phyloP scores from a whole-genome alignment of 768 basidiomycete species.

The Cubamyces sp. region DNA sequence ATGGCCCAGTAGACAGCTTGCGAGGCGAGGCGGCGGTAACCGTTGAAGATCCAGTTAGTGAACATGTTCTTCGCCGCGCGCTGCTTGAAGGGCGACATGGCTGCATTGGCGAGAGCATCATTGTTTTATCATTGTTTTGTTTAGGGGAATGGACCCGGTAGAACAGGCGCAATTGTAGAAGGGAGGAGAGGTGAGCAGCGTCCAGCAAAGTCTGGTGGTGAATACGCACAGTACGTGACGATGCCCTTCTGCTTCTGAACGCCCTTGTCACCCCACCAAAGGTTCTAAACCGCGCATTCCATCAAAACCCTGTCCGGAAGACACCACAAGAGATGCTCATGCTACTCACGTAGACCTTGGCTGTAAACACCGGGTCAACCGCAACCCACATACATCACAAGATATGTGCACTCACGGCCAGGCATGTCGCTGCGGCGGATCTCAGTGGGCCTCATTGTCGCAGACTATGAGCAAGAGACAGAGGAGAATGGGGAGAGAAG shows the following conservation, averaged over 20 bases:
- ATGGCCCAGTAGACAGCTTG: slow-evolving; percentile 80
- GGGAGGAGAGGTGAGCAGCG: too few species aligned
- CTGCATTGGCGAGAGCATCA: slow-evolving; percentile 42
- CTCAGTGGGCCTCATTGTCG: slow-evolving; percentile 66
- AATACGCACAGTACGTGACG: slow-evolving; percentile 74
- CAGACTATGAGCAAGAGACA: slow-evolving; percentile 19
- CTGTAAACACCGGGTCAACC: slow-evolving; percentile 42
- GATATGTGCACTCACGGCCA: slow-evolving; percentile 58
- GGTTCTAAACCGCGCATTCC: slow-evolving; percentile 52
- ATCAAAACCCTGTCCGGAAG: neutral
- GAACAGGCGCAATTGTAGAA: too few species aligned
- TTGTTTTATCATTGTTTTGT: too few species aligned
- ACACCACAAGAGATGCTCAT: neutral
- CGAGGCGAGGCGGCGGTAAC: slow-evolving; percentile 72
- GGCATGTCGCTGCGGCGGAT: slow-evolving; percentile 77
- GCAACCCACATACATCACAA: neutral
- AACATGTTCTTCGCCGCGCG: slow-evolving; percentile 73
- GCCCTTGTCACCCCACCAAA: slow-evolving; percentile 89
- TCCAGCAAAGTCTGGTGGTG: neutral
- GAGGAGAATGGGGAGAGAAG: neutral
- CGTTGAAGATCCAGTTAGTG: slow-evolving; percentile 83
- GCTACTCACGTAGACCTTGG: slow-evolving; percentile 78
- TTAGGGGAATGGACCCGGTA: too few species aligned
- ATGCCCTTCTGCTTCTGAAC: slow-evolving; percentile 77
- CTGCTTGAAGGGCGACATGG: slow-evolving; percentile 81